Percentiles rank a stretch among this genome's conserved stretches.
These are phyloP conservation scores for Lactarius sanguifluus DNA, from an alignment of 768 basidiomycete genomes.

Conservation along the genomic window DNA sequence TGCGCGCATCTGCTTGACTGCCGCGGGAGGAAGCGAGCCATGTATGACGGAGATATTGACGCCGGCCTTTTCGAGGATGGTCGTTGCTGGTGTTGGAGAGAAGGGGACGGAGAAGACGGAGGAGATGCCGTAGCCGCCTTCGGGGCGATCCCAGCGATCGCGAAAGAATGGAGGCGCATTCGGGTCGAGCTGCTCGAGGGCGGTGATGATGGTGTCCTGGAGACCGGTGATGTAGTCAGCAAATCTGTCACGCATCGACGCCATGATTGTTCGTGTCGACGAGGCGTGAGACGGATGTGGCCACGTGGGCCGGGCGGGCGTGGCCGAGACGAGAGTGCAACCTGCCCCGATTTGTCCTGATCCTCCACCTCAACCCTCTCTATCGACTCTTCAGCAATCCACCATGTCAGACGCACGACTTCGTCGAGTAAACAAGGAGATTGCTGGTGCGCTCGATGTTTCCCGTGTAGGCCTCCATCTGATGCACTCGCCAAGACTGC, in stretches of 20 bases:
- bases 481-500: conserved; percentile 63
- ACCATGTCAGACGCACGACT: conserved; percentile 66
- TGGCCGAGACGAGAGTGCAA: not conserved
- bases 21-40: conserved; percentile 81
- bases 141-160: conserved; percentile 72
- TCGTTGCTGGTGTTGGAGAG: conserved; percentile 34
- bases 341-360: not conserved
- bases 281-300: not conserved
- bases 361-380: conserved; percentile 18
- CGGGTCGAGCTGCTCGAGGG: conserved; percentile 79
- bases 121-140: conserved; percentile 77
- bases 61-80: conserved; percentile 90
- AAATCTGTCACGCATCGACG: conserved; percentile 72
- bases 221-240: conserved; percentile 72
- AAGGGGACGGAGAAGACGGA: conserved; percentile 68
- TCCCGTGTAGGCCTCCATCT: not conserved
- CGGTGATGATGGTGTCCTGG: conserved; percentile 75
- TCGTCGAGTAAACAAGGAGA: conserved; percentile 92
- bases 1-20: conserved; percentile 92
- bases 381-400: conserved; percentile 1
- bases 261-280: not conserved
- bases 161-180: conserved; percentile 69
- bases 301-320: conserved; percentile 7
- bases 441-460: conserved; percentile 56
- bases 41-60: conserved; percentile 94